A percentile compares a stretch with the other conserved stretches of the same genome.
phyloP scores from a whole-genome alignment of 2,329 filamentous ascomycete genomes.

The Aspergillus pseudoviridinutans region DNA sequence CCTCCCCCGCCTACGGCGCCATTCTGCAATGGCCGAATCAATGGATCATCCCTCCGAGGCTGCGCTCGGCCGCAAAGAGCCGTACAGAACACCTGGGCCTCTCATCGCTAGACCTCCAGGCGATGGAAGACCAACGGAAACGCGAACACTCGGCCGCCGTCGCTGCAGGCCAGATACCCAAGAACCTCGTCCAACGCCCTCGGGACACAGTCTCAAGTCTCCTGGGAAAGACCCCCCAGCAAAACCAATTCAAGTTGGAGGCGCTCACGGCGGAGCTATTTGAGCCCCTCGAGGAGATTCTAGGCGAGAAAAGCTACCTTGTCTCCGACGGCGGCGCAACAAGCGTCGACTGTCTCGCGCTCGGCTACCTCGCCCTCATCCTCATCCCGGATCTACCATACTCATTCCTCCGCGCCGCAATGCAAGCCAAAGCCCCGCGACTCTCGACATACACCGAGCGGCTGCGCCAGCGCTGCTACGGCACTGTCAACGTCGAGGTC shows the following conservation, averaged over 20 bases:
- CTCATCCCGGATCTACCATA: conserved; percentile 59
- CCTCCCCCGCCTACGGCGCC: conserved; percentile 73
- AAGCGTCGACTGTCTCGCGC: conserved; percentile 72
- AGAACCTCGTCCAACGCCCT: conserved; percentile 52
- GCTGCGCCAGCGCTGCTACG: conserved; percentile 37
- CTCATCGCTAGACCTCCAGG: conserved; percentile 62
- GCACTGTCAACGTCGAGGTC: conserved; percentile 19
- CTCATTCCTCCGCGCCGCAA: conserved; percentile 57
- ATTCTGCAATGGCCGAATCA: conserved; percentile 83
- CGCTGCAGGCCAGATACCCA: conserved; percentile 36
- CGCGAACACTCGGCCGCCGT: conserved; percentile 38
- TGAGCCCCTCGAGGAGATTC: conserved; percentile 63
- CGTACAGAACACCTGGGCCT: conserved; percentile 69
- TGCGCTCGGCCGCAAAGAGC: conserved; percentile 66
- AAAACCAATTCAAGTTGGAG: conserved; percentile 71
- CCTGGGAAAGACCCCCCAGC: conserved; percentile 64
- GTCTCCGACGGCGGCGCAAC: conserved; percentile 52
- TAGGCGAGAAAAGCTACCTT: conserved; percentile 54
- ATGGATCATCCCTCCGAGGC: conserved; percentile 74
- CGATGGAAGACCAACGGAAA: conserved; percentile 37
- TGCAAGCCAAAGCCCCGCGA: conserved; percentile 48
- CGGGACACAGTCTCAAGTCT: conserved; percentile 58
- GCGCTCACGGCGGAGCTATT: conserved; percentile 68
- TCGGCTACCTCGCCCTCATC: conserved; percentile 76
- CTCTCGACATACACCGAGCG: conserved; percentile 45